Evolutionary conservation across 1,284 basidiomycete species (phyloP), one percentile per base, ranked within the genome.

Genomic region (Stereum hirsutum): DNA sequence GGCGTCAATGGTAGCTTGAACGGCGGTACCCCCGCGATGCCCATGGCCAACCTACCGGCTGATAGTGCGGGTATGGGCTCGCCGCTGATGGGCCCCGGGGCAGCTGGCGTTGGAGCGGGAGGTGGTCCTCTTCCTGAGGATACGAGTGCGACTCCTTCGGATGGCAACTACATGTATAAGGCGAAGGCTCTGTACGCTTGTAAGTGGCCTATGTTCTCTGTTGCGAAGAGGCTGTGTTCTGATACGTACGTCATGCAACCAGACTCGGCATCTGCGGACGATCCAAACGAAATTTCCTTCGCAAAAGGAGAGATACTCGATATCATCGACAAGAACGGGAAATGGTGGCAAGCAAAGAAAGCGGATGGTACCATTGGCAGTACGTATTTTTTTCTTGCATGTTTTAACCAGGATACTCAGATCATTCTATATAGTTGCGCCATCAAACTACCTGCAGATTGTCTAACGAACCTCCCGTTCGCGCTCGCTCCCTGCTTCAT

Each of bases 231-330:
- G n/a, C 14, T 6, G 7, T 30, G 15, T 36, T 37, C 20, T 41
- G 30, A 6, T 12, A 34, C 6, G 8, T 30, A 14, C 20, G 20
- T 54, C 14, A 20, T 20, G 40, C 31, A 25, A 17, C 20, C 38
- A 84, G 93, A 99, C 69, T 80, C 78, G 46, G 95, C 94, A 25
- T 91, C 86, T 7, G 72, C 89, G 15, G 93, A 98, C 50, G 95
- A 99, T 63, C 90, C 94, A 7, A 96, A 91, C 57, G 96, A 99
- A 66, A 89, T 99, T 40, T 89, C 89, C 36, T 98, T 99, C 63
- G 60, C 70, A 45, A 98, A 98, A 62, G 92, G 92, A 42, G 95
- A 99, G 59, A 74, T 93, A 33, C 75, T 99, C 51, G 93, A 98
- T 46, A 89, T 99, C 49, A 65, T 95, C 42, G 96, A 99, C 66